Evolutionary conservation across 2,329 filamentous ascomycete genomes (phyloP), one percentile per base, ranked within the genome.

Genomic region (Calonectria pseudoturangicola): DNA sequence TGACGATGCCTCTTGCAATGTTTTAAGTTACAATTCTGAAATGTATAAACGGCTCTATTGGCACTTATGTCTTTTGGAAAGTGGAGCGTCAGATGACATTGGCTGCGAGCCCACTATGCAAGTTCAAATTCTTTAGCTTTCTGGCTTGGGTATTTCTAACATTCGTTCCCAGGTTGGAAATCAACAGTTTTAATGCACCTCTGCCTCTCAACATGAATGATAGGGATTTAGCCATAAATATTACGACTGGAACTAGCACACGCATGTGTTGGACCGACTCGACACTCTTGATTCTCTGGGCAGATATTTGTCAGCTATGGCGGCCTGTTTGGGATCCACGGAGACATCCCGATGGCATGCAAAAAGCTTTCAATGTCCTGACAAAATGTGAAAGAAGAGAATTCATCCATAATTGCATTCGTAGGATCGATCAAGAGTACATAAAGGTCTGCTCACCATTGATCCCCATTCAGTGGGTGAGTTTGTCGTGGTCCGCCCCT

Each of bases 41-140:
- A 64, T 64, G 60, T 27, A n/a, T 9, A 45, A n/a, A 39, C 41
- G 60, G 3, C 41, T 64, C 9, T 64, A 18, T 28, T 64, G 60
- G 60, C 12, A n/a, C 5, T 43, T 64, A 7, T 64, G 41, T 36
- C 25, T 43, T 0, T 41, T 64, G 2, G 60, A 64, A 30, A 25
- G 41, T 15, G 39, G 39, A 8, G 60, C 60, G 13, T 28, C 60
- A n/a, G 60, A 47, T 6, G 60, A 64, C 27, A 30, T n/a, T 13
- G 41, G 39, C 3, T 64, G 60, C 12, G 60, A 43, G 10, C 43
- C 60, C 12, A 45, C 39, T 8, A 64, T 64, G 60, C 47, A 28
- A 64, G 60, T 64, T 36, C 7, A 36, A 36, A 36, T 36, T 12
- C 7, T 36, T 13, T 36, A 3, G 3, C 8, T 36, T 36, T 36